Evolutionary conservation across 352 stramenopile genomes (phyloP).

Genomic region (Globisporangium parvum): DNA sequence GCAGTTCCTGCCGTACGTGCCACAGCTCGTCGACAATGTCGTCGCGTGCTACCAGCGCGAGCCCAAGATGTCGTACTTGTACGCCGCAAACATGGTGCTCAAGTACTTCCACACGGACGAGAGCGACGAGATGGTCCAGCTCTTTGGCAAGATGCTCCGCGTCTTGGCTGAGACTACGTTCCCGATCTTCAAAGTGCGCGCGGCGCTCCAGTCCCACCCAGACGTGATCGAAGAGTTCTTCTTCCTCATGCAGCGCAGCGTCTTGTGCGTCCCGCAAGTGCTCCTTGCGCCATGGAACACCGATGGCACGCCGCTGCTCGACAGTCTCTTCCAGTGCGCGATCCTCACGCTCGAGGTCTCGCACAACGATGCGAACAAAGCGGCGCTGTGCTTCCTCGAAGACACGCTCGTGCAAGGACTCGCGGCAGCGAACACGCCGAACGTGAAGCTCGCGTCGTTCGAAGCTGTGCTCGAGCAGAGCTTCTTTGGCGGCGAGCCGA

Average conservation of each 20-base stretch:
- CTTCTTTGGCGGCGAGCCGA: conserved; percentile 13
- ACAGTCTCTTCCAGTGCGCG: conserved; percentile 79
- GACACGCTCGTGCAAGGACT: conserved; percentile 26
- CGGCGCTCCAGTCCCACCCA: conserved; percentile 71
- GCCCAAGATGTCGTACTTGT: conserved; percentile 85
- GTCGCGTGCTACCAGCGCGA: conserved; percentile 66
- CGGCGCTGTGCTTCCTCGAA: conserved; percentile 91
- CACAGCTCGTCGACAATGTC: conserved; percentile 72
- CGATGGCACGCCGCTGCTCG: conserved; percentile 44
- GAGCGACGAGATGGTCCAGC: conserved; percentile 26
- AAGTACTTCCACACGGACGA: conserved; percentile 54
- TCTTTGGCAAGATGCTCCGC: conserved; percentile 56
- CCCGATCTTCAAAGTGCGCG: conserved; percentile 65
- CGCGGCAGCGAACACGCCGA: conserved; percentile 12
- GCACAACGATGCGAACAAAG: conserved; percentile 93
- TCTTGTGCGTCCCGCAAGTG: conserved; percentile 78
- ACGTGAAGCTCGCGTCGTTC: conserved; percentile 10
- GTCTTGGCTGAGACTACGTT: conserved; percentile 73
- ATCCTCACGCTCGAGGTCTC: conserved; percentile 85
- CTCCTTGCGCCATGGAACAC: conserved; percentile 41
- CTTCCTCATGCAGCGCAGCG: conserved; percentile 89
- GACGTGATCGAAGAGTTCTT: conserved; percentile 97
- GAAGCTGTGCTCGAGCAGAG: conserved; percentile 21
- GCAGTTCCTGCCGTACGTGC: conserved; percentile 61
- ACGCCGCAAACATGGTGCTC: conserved; percentile 76